phyloP scores from a whole-genome alignment of 2,329 filamentous ascomycete species.

The Alternaria atra region DNA sequence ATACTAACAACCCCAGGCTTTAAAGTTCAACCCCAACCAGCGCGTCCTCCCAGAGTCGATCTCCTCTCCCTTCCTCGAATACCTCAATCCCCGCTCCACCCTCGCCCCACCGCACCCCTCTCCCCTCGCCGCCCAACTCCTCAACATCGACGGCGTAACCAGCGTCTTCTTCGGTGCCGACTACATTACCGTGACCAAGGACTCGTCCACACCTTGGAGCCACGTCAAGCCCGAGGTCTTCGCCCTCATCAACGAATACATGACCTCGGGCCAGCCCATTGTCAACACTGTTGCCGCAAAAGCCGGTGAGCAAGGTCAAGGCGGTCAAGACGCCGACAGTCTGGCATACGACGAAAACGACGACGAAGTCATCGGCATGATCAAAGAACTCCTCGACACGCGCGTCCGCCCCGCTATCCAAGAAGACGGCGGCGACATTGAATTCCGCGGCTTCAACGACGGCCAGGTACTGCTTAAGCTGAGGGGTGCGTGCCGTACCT shows the following conservation, averaged over 20 bases:
- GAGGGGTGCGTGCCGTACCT: constrained; percentile 91
- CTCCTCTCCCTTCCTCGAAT: constrained; percentile 84
- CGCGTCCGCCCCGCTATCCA: constrained; percentile 94
- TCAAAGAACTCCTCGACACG: constrained; percentile 96
- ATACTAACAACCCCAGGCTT: constrained; percentile 56
- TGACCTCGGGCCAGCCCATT: constrained; percentile 83
- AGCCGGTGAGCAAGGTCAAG: constrained; percentile 59
- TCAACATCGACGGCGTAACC: constrained; percentile 94
- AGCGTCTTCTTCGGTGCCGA: constrained; percentile 93
- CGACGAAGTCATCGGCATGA: constrained; percentile 95
- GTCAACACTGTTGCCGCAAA: constrained; percentile 76
- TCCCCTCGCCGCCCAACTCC: constrained; percentile 85
- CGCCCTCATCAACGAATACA: constrained; percentile 89
- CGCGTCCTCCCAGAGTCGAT: constrained; percentile 80
- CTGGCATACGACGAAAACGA: constrained; percentile 89
- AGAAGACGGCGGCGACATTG: constrained; percentile 97
- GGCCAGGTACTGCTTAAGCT: constrained; percentile 88
- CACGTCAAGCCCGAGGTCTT: constrained; percentile 97
- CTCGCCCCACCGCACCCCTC: constrained; percentile 89
- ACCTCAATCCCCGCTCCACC: constrained; percentile 86
- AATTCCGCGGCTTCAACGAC: constrained; percentile 87
- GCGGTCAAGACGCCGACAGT: constrained; percentile 68
- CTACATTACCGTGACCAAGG: constrained; percentile 97
- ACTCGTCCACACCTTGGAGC: constrained; percentile 86
- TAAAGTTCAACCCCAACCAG: constrained; percentile 96